Base-by-base conservation (phyloP, 1,284 basidiomycete species). In the Austropuccinia psidii region DNA sequence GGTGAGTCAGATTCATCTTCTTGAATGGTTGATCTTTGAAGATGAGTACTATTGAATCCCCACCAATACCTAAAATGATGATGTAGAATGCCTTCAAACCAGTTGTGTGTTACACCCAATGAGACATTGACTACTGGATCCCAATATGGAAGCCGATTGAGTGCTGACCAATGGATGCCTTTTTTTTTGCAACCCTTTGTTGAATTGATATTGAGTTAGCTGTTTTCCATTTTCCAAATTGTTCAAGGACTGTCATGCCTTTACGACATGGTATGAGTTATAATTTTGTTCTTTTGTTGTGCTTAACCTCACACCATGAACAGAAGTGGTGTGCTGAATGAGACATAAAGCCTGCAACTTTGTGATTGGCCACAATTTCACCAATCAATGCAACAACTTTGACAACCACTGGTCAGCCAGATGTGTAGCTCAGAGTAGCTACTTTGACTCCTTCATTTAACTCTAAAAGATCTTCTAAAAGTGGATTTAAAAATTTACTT, bases 41-140 rank as follows among this genome's bases (percentile, higher is more conserved):
- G n/a, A n/a, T n/a, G n/a, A n/a, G n/a, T n/a, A n/a, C n/a, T n/a
- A n/a, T 66, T 35, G 5, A 43, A 57, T 19, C 31, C 66, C 66
- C 66, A 68, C 13, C 35, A 5, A 4, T 19, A 4, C 0, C 50
- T 15, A 52, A 52, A 67, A 43, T 67, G 65, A 19, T 67, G 29
- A 19, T 52, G 33, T 6, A 67, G 17, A 21, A 64, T 41, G 5
- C 61, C 61, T 29, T 64, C 61, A 64, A 64, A 64, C 41, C 61
- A 64, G 41, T 64, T 64, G 11, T 64, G 61, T 41, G 47, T 64
- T 5, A 64, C n/a, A 4, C 61, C 61, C 4, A 64, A 24, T 5
- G 15, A n/a, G 5, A 64, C n/a, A 35, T 61, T 5, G 4, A 19
- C 39, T n/a, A 61, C 57, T 11, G 37, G 57, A 21, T 61, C 57